Conservation (phyloP, 768 basidiomycete genomes). For the Pleurotus giganteus region DNA sequence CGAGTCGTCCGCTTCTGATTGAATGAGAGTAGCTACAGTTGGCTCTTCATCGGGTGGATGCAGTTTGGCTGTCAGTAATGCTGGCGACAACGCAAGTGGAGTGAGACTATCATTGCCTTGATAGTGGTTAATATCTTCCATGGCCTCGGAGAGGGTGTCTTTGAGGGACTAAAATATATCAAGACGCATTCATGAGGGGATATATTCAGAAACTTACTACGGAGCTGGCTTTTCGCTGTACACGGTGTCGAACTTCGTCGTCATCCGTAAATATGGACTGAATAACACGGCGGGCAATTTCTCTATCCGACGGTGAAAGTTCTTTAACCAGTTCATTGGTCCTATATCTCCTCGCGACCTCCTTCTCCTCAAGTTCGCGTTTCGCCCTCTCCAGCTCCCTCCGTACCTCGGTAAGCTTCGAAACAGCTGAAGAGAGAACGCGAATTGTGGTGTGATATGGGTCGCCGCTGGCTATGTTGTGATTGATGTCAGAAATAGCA, state of each 20-base stretch:
- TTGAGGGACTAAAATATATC: constrained; percentile 39
- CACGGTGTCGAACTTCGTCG: constrained; percentile 42
- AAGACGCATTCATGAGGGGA: constrained; percentile 5
- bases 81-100: constrained; percentile 25
- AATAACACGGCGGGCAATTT: constrained; percentile 64
- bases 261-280: constrained; percentile 63
- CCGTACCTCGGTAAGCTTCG: constrained; percentile 53
- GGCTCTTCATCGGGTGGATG: not conserved
- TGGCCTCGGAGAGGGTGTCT: constrained; percentile 55
- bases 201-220: constrained; percentile 40
- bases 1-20: not conserved
- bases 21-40: not conserved
- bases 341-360: constrained; percentile 45
- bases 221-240: constrained; percentile 57
- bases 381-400: constrained; percentile 65
- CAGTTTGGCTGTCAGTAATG: not conserved
- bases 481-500: constrained; percentile 51
- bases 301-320: constrained; percentile 58
- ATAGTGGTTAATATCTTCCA: constrained; percentile 44
- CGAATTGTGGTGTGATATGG: constrained; percentile 71
- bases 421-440: constrained; percentile 64
- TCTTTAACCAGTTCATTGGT: constrained; percentile 58
- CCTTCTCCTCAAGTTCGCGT: constrained; percentile 55
- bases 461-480: constrained; percentile 18
- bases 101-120: constrained; percentile 30